Base-by-base conservation (phyloP, 1,284 basidiomycete species). In the Marasmius oreades region DNA sequence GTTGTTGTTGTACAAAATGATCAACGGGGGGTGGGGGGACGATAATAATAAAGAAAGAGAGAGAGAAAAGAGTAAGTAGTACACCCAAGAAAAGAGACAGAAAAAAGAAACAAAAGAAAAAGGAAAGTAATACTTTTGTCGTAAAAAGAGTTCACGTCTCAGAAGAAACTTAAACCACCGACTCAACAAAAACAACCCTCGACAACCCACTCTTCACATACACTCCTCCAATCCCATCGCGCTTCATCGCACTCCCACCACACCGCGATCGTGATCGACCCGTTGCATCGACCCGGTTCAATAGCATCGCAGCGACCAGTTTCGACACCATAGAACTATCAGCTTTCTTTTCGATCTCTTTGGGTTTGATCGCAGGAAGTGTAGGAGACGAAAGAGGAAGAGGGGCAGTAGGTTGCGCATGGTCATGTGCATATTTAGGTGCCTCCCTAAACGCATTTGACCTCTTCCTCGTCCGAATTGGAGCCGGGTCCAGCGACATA, bases 151-250 rank as follows among this genome's bases (percentile, higher is more conserved):
- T 42, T 20, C 39, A 42, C n/a, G 45, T 46, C 23, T 20, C n/a
- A 6, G 11, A 16, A n/a, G 20, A 11, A 46, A 20, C 7, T 7
- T 20, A 46, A 46, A 16, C 23, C 23, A 18, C 12, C 45, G n/a
- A 59, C 39, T 59, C 57, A 11, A 59, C 57, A 6, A 18, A 44
- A 23, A 59, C 39, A 26, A 59, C 57, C 54, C 54, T 52, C 16
- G 54, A 55, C 28, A 59, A 48, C 1, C 54, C 39, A 34, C 57
- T 59, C 31, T 59, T 59, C 31, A 59, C 57, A 31, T 59, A 59
- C 14, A 28, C 33, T 18, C 31, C 45, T 6, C 50, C 51, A 43
- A 18, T 22, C 22, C 10, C 24, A 28, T 18, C 33, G 20, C 57
- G 55, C 45, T 51, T 48, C 11, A 7, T 42, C 6, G 39, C 39